These are phyloP conservation scores for Chenopodium formosanum DNA, from an alignment of 148 eudicot genomes.

Conservation along the genomic window DNA sequence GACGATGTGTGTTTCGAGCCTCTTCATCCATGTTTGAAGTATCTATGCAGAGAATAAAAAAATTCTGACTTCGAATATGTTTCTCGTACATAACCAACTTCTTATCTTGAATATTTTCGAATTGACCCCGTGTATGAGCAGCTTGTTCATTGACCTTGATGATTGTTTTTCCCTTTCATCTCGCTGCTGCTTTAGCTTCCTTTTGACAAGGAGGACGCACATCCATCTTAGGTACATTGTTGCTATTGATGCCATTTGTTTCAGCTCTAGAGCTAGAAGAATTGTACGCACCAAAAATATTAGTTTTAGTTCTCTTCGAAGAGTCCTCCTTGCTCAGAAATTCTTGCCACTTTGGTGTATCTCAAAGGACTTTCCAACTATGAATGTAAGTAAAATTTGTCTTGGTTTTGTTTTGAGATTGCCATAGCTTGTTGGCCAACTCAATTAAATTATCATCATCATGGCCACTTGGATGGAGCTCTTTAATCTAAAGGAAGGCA, in stretches of 20 bases:
- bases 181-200: background rate
- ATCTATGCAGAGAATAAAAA: background rate
- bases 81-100: background rate
- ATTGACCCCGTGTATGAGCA: background rate
- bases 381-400: background rate
- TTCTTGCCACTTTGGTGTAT: background rate
- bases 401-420: no score
- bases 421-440: background rate
- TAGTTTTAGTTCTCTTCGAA: background rate
- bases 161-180: background rate
- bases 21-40: no score
- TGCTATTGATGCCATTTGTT: no score
- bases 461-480: background rate
- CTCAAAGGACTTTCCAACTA: background rate
- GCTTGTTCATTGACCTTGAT: background rate
- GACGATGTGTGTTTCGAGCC: no score
- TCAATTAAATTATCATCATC: background rate
- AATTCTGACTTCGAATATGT: background rate
- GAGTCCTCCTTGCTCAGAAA: background rate
- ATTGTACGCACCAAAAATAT: no score
- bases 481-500: background rate
- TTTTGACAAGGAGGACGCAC: background rate
- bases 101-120: background rate
- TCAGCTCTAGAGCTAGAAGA: no score
- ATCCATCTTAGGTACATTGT: no score